These are phyloP conservation scores for Phytophthora meadii DNA, from an alignment of 352 stramenopile species.

Conservation along the genomic window DNA sequence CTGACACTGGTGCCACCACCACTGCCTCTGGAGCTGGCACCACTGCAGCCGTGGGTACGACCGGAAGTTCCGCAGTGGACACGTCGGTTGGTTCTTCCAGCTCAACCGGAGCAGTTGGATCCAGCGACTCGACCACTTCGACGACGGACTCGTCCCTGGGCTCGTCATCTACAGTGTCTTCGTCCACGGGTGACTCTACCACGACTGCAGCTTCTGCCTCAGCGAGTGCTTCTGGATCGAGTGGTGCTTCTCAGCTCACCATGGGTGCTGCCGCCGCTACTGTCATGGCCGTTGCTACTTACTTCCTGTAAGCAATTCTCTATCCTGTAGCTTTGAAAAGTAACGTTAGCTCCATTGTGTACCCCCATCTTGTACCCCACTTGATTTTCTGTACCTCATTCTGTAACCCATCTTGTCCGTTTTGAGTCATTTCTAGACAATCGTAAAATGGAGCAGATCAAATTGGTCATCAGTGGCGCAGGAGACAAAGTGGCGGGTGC, in stretches of 20 bases:
- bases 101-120: not conserved
- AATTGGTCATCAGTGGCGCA: conserved; percentile 66
- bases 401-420: conserved; percentile 12
- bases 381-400: conserved; percentile 8
- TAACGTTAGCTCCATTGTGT: too few species aligned
- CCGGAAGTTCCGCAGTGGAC: conserved; percentile 4
- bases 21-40: conserved; percentile 8
- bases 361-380: not conserved
- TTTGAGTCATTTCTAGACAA: conserved; percentile 18
- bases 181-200: conserved; percentile 9
- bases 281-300: conserved; percentile 7
- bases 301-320: conserved; percentile 28
- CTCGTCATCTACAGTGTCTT: conserved; percentile 10
- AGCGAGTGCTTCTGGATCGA: conserved; percentile 26
- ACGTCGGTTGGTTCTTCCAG: conserved; percentile 18
- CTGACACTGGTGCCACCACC: conserved; percentile 1
- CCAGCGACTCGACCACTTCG: conserved; percentile 9
- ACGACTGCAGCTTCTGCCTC: conserved; percentile 11
- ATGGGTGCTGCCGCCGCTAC: conserved; percentile 19
- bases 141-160: conserved; percentile 13
- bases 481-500: conserved; percentile 50
- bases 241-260: conserved; percentile 24
- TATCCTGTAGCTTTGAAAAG: too few species aligned
- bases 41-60: conserved; percentile 6
- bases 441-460: conserved; percentile 74